phyloP scores from a whole-genome alignment of 495 filamentous ascomycete genomes.

The Aspergillus affinis region DNA sequence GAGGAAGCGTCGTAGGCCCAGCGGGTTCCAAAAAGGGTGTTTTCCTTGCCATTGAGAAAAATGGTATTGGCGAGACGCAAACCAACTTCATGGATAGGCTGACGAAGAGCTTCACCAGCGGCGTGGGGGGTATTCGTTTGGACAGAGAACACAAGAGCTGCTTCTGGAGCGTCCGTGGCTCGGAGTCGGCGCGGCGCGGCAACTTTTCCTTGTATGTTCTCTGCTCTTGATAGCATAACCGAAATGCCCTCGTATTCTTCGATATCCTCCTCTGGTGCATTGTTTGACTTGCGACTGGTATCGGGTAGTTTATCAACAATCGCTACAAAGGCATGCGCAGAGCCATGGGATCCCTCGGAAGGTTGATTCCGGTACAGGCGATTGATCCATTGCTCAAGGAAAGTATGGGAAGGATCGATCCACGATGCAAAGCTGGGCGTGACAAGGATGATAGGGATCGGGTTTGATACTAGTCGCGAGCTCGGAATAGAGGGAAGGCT shows the following conservation, averaged over 20 bases:
- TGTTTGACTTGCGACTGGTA: conserved; percentile 7
- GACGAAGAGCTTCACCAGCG: neutral
- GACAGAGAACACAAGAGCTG: conserved; percentile 35
- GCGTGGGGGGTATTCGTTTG: conserved; percentile 4
- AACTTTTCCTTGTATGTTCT: conserved; percentile 33
- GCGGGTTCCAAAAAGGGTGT: conserved; percentile 57
- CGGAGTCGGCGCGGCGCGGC: conserved; percentile 33
- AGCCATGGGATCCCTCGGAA: neutral
- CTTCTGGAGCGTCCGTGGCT: conserved; percentile 31
- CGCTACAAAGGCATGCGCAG: conserved; percentile 33
- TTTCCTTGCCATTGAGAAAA: conserved; percentile 66
- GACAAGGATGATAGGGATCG: conserved; percentile 36
- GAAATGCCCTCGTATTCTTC: conserved; percentile 37
- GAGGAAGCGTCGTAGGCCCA: conserved; percentile 45
- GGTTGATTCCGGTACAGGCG: conserved; percentile 20
- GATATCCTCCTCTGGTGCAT: neutral
- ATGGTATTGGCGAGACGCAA: conserved; percentile 75
- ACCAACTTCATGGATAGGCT: conserved; percentile 33
- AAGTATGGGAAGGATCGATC: conserved; percentile 33
- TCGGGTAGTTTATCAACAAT: conserved; percentile 40
- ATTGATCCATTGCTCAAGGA: conserved; percentile 34
- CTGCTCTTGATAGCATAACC: conserved; percentile 27
- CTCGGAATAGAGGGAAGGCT: conserved; percentile 23
- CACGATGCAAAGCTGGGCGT: conserved; percentile 43
- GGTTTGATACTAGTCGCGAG: conserved; percentile 11